phyloP scores from a whole-genome alignment of 2,329 filamentous ascomycete genomes.

The Fusarium euwallaceae region DNA sequence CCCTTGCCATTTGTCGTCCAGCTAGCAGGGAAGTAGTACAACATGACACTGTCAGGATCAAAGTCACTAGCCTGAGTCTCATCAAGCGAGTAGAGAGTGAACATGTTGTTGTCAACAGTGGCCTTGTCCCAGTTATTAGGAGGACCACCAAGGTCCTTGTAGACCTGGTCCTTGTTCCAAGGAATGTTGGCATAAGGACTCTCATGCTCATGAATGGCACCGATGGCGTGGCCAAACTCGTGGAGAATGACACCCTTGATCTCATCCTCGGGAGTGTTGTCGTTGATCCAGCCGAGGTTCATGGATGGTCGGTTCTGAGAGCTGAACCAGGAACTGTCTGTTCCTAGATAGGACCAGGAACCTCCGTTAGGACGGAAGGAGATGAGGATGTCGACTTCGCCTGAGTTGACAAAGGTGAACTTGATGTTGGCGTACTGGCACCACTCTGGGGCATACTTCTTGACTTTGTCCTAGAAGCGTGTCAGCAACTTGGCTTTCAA shows the following conservation, averaged over 20 bases:
- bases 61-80: slow-evolving; percentile 25
- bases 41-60: slow-evolving; percentile 42
- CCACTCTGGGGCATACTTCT: slow-evolving; percentile 3
- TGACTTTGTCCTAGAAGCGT: neutral
- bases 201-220: slow-evolving; percentile 2
- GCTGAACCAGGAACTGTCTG: slow-evolving; percentile 1
- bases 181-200: slow-evolving; percentile 2
- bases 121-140: slow-evolving; percentile 19
- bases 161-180: slow-evolving; percentile 24
- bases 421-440: slow-evolving; percentile 16
- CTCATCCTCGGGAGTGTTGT: neutral
- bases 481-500: neutral
- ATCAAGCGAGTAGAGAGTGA: slow-evolving; percentile 4
- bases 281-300: slow-evolving; percentile 11
- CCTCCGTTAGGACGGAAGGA: neutral
- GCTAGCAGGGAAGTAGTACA: slow-evolving; percentile 34
- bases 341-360: slow-evolving; percentile 12
- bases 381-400: slow-evolving; percentile 10
- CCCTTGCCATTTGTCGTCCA: slow-evolving; percentile 28
- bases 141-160: neutral
- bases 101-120: slow-evolving; percentile 16
- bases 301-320: slow-evolving; percentile 1
- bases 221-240: slow-evolving; percentile 11
- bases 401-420: slow-evolving; percentile 15
- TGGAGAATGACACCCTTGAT: slow-evolving; percentile 2